Evolutionary conservation across 2,329 filamentous ascomycete species (phyloP).

Genomic region (Fusarium sp.): DNA sequence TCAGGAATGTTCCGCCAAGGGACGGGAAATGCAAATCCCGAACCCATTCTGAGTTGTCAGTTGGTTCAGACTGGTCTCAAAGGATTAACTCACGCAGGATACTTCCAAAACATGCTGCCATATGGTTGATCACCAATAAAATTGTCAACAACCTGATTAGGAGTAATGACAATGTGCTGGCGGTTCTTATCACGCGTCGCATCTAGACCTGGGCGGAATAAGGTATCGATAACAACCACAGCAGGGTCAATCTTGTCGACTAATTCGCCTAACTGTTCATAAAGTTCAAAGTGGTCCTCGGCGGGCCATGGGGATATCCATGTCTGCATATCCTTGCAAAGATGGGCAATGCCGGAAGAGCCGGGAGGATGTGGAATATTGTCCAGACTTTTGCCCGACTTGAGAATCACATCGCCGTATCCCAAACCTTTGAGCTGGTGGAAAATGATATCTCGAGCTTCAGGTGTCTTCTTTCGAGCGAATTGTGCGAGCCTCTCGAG

Average conservation of each 20-base stretch:
- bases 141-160: slow-evolving; percentile 52
- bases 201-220: slow-evolving; percentile 51
- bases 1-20: too few relatives aligned
- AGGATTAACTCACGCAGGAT: too few relatives aligned
- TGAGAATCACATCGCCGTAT: slow-evolving; percentile 26
- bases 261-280: slow-evolving; percentile 45
- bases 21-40: too few relatives aligned
- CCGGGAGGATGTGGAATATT: slow-evolving; percentile 45
- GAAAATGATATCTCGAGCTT: slow-evolving; percentile 47
- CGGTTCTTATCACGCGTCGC: slow-evolving; percentile 42
- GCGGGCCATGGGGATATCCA: slow-evolving; percentile 52
- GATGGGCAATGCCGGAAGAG: slow-evolving; percentile 28
- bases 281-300: slow-evolving; percentile 50
- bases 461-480: slow-evolving; percentile 25
- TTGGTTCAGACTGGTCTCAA: too few relatives aligned
- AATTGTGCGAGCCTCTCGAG: slow-evolving; percentile 33
- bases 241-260: slow-evolving; percentile 53
- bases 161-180: slow-evolving; percentile 58
- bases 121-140: too few relatives aligned
- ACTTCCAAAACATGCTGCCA: too few relatives aligned
- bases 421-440: slow-evolving; percentile 46
- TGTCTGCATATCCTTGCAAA: slow-evolving; percentile 39
- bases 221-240: slow-evolving; percentile 53
- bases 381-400: slow-evolving; percentile 21
- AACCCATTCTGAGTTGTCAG: too few relatives aligned